Percentiles rank a stretch among this genome's conserved stretches.
Evolutionary conservation across 306 rosid genomes (phyloP).

Genomic region (Crotalaria pallida): DNA sequence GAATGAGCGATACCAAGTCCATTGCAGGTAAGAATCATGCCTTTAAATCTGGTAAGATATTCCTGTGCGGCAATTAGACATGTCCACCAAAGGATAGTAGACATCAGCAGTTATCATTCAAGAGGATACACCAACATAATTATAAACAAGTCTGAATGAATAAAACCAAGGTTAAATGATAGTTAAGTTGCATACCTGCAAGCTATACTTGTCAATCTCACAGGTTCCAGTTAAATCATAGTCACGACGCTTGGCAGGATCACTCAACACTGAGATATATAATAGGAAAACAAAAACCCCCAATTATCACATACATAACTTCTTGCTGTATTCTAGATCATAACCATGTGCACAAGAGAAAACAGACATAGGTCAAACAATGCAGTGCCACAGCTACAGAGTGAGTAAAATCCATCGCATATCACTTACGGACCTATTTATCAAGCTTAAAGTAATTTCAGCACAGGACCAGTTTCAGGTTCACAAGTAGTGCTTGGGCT

Average conservation of each 20-base stretch:
- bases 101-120: neutral
- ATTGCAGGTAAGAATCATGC: slow-evolving; percentile 82
- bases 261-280: slow-evolving; percentile 46
- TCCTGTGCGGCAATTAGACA: slow-evolving; percentile 39
- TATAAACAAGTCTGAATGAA: slow-evolving; percentile 7
- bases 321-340: slow-evolving; percentile 9
- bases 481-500: neutral
- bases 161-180: neutral
- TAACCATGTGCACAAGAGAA: neutral
- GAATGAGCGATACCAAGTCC: slow-evolving; percentile 63
- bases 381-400: neutral
- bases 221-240: slow-evolving; percentile 65
- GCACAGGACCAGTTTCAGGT: neutral
- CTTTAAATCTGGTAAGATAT: slow-evolving; percentile 75
- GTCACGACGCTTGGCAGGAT: slow-evolving; percentile 58
- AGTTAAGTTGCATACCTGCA: slow-evolving; percentile 42
- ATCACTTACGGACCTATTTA: neutral
- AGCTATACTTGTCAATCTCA: slow-evolving; percentile 63
- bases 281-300: slow-evolving; percentile 7
- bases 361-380: neutral
- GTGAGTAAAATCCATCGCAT: neutral
- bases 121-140: neutral
- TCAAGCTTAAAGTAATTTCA: slow-evolving; percentile 1
- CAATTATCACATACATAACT: neutral
- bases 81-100: neutral